Percentiles rank a stretch among this genome's conserved stretches.
These are phyloP conservation scores for Peronospora destructor DNA, from an alignment of 352 stramenopile species.

Conservation along the genomic window DNA sequence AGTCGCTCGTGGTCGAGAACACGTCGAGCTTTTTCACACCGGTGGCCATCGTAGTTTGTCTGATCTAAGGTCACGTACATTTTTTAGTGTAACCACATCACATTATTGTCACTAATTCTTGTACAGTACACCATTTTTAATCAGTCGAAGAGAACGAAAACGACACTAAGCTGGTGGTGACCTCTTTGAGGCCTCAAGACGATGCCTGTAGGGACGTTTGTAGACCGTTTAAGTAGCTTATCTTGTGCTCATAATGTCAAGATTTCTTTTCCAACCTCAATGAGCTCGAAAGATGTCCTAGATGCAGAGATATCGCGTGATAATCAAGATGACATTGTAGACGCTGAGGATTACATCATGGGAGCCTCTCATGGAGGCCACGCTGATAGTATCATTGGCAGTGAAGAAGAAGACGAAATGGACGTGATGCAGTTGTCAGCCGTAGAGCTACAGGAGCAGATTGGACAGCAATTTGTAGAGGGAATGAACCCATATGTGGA, in stretches of 20 bases:
- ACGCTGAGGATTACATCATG: conserved; percentile 23
- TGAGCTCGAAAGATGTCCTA: conserved; percentile 2
- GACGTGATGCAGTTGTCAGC: conserved; percentile 26
- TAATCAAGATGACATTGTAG: conserved; percentile 17
- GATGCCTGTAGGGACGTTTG: conserved; percentile 22
- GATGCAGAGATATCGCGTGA: conserved; percentile 7
- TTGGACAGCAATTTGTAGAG: conserved; percentile 30
- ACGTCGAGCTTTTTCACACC: conserved; percentile 73
- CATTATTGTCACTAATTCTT: neutral
- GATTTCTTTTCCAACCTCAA: neutral
- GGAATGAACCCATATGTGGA: conserved; percentile 52
- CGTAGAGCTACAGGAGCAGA: conserved; percentile 23
- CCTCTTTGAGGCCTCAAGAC: conserved; percentile 10
- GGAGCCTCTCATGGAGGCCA: conserved; percentile 21
- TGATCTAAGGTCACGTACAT: conserved; percentile 1
- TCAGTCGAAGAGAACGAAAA: no score
- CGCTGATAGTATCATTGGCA: conserved; percentile 25
- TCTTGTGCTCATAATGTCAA: conserved; percentile 2
- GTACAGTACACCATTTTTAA: conserved; percentile 2
- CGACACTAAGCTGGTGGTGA: conserved; percentile 2
- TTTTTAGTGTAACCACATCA: neutral
- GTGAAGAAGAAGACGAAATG: conserved; percentile 14
- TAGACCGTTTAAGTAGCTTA: conserved; percentile 5
- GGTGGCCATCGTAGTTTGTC: conserved; percentile 18
- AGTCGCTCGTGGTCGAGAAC: conserved; percentile 68